Conservation (phyloP, 495 filamentous ascomycete genomes). For the Penicillium dipodomyicola region DNA sequence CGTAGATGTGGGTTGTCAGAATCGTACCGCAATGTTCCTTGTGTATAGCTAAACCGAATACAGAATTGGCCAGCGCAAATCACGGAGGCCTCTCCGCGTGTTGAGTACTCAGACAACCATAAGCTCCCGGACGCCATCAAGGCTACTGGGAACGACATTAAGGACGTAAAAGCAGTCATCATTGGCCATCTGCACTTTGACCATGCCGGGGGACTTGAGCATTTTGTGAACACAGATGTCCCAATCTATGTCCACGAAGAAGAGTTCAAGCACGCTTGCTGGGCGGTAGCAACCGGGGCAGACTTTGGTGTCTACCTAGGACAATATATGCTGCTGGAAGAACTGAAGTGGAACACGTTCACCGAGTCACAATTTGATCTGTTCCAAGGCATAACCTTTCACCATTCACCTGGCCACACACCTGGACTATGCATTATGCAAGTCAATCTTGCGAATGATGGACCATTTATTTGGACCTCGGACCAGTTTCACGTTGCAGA, state of each 20-base stretch:
- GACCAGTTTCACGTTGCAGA: conserved; percentile 46
- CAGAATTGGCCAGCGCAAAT: conserved; percentile 39
- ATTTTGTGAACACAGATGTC: conserved; percentile 47
- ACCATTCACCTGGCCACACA: conserved; percentile 42
- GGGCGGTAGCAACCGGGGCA: conserved; percentile 41
- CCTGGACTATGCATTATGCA: conserved; percentile 41
- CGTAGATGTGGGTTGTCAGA: conserved; percentile 31
- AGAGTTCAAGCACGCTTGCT: conserved; percentile 51
- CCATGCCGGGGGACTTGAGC: conserved; percentile 53
- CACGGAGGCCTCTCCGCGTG: conserved; percentile 48
- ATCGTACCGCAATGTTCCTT: background rate
- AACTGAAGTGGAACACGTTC: conserved; percentile 39
- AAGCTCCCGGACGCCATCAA: conserved; percentile 47
- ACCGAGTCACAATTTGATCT: conserved; percentile 32
- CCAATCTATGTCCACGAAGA: conserved; percentile 54
- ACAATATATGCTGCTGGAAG: conserved; percentile 35
- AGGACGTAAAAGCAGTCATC: conserved; percentile 53
- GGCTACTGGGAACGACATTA: conserved; percentile 46
- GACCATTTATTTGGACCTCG: conserved; percentile 46
- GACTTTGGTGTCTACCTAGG: conserved; percentile 47
- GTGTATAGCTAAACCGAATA: background rate
- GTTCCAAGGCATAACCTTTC: conserved; percentile 36
- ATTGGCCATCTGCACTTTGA: conserved; percentile 55
- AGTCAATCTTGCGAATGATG: conserved; percentile 36
- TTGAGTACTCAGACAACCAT: conserved; percentile 38